Evolutionary conservation across 2,329 filamentous ascomycete species (phyloP).

Genomic region (Exophiala oligosperma): DNA sequence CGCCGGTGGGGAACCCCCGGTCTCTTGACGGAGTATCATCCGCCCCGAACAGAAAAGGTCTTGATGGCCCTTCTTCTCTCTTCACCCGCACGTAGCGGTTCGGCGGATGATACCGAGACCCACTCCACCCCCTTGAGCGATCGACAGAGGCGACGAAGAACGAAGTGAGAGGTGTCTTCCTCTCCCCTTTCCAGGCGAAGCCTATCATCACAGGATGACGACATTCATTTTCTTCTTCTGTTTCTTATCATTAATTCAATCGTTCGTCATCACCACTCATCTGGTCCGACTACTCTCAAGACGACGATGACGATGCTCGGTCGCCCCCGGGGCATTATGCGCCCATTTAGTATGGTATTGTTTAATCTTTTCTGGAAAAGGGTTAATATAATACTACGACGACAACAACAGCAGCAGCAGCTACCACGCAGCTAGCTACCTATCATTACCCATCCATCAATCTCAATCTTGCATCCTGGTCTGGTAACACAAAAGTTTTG

Average conservation of each 20-base stretch:
- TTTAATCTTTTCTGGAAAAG: conserved; percentile 26
- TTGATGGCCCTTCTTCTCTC: conserved; percentile 10
- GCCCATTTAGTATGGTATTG: not conserved
- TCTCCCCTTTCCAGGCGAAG: not conserved
- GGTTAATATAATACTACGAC: conserved; percentile 1
- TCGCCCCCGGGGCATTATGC: not conserved
- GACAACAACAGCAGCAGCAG: too few species aligned
- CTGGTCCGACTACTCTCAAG: too few species aligned
- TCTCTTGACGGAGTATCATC: not conserved
- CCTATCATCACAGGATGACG: conserved; percentile 1
- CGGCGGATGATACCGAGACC: too few species aligned
- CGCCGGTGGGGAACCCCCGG: too few species aligned
- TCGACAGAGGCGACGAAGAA: too few species aligned
- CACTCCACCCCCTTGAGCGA: too few species aligned
- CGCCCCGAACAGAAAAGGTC: not conserved
- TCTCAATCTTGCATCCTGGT: conserved; percentile 24
- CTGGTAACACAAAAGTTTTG: conserved; percentile 18
- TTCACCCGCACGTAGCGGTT: not conserved
- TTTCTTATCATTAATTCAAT: not conserved
- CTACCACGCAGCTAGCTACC: too few species aligned
- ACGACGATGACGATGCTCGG: conserved; percentile 6
- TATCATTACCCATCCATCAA: not conserved
- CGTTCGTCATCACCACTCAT: too few species aligned
- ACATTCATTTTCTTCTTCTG: conserved; percentile 14
- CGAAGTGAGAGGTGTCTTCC: too few species aligned